Conservation (phyloP, 495 filamentous ascomycete species). For the Aspergillus panamensis region DNA sequence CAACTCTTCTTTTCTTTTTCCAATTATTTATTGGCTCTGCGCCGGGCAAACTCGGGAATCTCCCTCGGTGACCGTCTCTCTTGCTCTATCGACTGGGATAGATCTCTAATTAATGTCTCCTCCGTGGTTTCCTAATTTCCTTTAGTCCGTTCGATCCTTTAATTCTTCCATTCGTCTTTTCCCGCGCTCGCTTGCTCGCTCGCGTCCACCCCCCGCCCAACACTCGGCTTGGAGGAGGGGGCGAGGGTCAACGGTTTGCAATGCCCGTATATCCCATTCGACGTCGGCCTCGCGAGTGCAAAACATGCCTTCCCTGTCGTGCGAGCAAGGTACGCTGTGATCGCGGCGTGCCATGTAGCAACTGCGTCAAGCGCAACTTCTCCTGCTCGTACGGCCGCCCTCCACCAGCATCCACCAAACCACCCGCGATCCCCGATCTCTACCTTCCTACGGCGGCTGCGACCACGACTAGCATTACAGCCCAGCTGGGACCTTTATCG, state of each 20-base stretch:
- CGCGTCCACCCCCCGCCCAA: constrained; percentile 12
- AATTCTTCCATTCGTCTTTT: neutral
- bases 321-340: constrained; percentile 62
- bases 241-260: constrained; percentile 14
- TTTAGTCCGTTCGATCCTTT: too few relatives aligned
- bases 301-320: constrained; percentile 48
- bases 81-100: too few relatives aligned
- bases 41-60: too few relatives aligned
- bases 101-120: too few relatives aligned
- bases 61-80: too few relatives aligned
- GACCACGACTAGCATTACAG: constrained; percentile 1
- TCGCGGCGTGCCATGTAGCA: constrained; percentile 68
- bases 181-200: constrained; percentile 18
- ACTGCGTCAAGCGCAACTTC: constrained; percentile 68
- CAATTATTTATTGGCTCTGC: too few relatives aligned
- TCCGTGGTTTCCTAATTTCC: too few relatives aligned
- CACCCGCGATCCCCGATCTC: constrained; percentile 14
- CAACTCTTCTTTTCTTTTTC: too few relatives aligned
- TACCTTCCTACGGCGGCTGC: constrained; percentile 20
- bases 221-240: constrained; percentile 16
- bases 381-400: constrained; percentile 71
- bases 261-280: constrained; percentile 44
- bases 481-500: constrained; percentile 6
- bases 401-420: constrained; percentile 27
- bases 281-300: constrained; percentile 47